These are phyloP conservation scores for Excoecaria agallocha DNA, from an alignment of 345 rosid species.

Conservation along the genomic window DNA sequence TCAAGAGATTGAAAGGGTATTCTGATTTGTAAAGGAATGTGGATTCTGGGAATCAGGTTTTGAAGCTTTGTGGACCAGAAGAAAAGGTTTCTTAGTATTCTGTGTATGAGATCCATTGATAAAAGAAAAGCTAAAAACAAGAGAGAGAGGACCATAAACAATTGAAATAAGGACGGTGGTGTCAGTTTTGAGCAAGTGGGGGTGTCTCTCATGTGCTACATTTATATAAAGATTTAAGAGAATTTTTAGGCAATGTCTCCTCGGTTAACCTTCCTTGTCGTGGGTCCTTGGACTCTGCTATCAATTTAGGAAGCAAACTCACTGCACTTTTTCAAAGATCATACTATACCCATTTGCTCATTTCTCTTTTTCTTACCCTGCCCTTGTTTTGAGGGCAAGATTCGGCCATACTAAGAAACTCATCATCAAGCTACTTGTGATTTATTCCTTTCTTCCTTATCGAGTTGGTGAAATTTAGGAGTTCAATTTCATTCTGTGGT, in stretches of 20 bases:
- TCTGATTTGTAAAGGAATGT: constrained; percentile 30
- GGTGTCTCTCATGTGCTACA: constrained; percentile 36
- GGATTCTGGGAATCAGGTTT: constrained; percentile 30
- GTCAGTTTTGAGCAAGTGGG: constrained; percentile 72
- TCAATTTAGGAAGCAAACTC: constrained; percentile 39
- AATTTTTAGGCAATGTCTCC: constrained; percentile 38
- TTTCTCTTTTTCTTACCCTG: constrained; percentile 19
- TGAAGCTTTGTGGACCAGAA: constrained; percentile 28
- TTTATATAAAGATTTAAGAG: constrained; percentile 37
- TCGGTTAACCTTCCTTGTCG: constrained; percentile 31
- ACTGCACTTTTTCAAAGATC: constrained; percentile 26
- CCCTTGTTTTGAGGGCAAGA: constrained; percentile 37
- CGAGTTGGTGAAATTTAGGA: constrained; percentile 10
- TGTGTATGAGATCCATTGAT: constrained; percentile 32
- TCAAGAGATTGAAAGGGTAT: constrained; percentile 14
- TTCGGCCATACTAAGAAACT: constrained; percentile 35
- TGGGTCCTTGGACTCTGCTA: constrained; percentile 36
- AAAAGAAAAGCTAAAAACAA: constrained; percentile 25
- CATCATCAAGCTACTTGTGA: constrained; percentile 16
- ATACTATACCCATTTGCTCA: constrained; percentile 18
- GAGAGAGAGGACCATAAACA: constrained; percentile 27
- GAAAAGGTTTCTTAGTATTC: constrained; percentile 23
- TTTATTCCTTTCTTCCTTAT: constrained; percentile 15
- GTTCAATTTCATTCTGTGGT: not conserved
- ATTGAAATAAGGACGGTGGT: constrained; percentile 39